Percentiles rank a stretch among this genome's conserved stretches.
These are phyloP conservation scores for Pyrenula aspistea DNA, from an alignment of 495 filamentous ascomycete genomes.

Conservation along the genomic window DNA sequence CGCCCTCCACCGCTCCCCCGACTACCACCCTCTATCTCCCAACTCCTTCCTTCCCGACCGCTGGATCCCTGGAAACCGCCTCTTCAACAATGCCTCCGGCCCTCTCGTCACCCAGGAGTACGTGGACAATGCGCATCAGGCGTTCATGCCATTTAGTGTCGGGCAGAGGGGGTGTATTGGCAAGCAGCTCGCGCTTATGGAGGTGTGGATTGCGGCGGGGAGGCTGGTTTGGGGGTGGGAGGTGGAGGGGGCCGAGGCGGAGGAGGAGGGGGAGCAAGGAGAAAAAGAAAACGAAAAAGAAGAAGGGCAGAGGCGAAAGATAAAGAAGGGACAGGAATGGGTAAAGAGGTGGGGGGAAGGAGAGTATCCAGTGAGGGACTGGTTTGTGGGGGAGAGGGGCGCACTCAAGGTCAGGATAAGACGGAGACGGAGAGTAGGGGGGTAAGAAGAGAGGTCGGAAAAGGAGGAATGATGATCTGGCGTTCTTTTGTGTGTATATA, in stretches of 20 bases:
- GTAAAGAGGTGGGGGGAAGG: neutral
- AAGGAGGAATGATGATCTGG: no score
- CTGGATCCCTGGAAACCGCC: slow-evolving; percentile 25
- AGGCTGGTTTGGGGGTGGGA: slow-evolving; percentile 10
- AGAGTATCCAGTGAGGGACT: slow-evolving; percentile 1
- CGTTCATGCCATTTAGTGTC: slow-evolving; percentile 45
- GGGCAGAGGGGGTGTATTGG: slow-evolving; percentile 46
- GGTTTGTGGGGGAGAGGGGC: neutral
- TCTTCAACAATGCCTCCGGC: neutral
- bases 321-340: neutral
- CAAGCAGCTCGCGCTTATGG: slow-evolving; percentile 37
- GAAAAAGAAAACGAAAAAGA: no score
- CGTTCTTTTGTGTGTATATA: no score
- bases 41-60: slow-evolving; percentile 37
- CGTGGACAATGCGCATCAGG: slow-evolving; percentile 26
- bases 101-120: slow-evolving; percentile 15
- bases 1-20: slow-evolving; percentile 41
- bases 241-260: neutral
- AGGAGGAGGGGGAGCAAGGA: neutral
- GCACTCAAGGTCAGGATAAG: neutral
- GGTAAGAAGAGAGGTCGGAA: no score
- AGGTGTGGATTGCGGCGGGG: slow-evolving; percentile 20
- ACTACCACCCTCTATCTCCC: slow-evolving; percentile 37
- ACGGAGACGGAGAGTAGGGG: no score
- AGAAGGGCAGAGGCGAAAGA: neutral